Conservation (phyloP, 768 basidiomycete species). For the Rossbeevera mucosa region DNA sequence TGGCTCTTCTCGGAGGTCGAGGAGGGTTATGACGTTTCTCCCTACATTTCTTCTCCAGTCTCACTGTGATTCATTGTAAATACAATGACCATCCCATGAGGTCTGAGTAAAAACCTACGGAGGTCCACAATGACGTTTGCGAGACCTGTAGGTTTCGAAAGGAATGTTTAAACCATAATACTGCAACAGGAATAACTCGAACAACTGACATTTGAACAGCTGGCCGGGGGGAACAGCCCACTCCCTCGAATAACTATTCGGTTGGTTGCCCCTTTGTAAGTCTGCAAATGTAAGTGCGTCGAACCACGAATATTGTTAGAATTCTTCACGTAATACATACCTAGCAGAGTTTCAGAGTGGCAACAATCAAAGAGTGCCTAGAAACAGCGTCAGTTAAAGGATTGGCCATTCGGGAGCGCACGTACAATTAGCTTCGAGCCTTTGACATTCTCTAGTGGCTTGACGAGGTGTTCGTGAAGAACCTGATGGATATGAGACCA, state of each 20-base stretch:
- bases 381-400: neutral
- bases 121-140: conserved; percentile 3
- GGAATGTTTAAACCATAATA: neutral
- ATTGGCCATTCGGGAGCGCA: neutral
- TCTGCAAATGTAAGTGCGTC: conserved; percentile 8
- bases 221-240: conserved; percentile 15
- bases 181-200: neutral
- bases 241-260: conserved; percentile 12
- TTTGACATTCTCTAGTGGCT: conserved; percentile 17
- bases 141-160: conserved; percentile 5
- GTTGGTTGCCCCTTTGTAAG: conserved; percentile 9
- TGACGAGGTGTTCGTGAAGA: conserved; percentile 19
- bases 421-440: conserved; percentile 19
- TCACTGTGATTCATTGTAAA: conserved; percentile 7
- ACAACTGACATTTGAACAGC: conserved; percentile 13
- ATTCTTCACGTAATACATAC: conserved; percentile 5
- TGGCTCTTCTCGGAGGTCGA: conserved; percentile 5
- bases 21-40: neutral
- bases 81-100: no score
- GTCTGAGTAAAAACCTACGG: conserved; percentile 3
- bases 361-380: conserved; percentile 31
- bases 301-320: neutral
- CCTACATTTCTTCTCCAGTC: conserved; percentile 3
- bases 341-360: conserved; percentile 26
- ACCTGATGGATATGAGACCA: conserved; percentile 7